Base-by-base conservation (phyloP, 306 rosid species). In the Trichosanthes truncata region DNA sequence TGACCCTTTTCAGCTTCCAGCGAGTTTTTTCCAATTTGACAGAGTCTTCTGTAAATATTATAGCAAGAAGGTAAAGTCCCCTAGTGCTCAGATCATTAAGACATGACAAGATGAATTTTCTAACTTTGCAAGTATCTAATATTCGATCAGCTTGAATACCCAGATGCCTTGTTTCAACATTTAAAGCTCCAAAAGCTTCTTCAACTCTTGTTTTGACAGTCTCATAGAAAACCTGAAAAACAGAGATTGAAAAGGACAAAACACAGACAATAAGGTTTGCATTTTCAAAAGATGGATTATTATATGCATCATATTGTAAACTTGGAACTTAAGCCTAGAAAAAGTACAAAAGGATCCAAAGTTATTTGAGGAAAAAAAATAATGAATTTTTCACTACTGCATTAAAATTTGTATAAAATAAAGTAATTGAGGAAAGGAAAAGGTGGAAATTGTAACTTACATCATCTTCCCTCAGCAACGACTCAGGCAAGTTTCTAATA, bases 401-500 rank as follows among this genome's bases (percentile, higher is more conserved):
- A 13, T 60, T 49, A 60, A 77, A 56, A 77, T 10, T 40, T 51
- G 41, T 14, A 41, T 5, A 14, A 38, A 36, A 25, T 31, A 9
- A 9, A 9, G 17, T 60, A 15, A 21, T 11, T 9, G 0, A 68
- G 0, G 45, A 7, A 12, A 23, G 25, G 7, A 51, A 63, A 46
- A 48, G 20, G 46, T 6, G 45, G 67, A 78, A 59, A 6, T 3
- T 69, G 35, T 21, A 56, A 80, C 93, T 85, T 81, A 94, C 98
- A 86, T 94, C 93, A 68, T 92, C 98, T 86, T 90, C 89, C 83
- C 97, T 84, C 40, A 90, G 78, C 75, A 94, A 29, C 23, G 96
- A 92, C 56, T 94, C 98, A 0, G 89, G 79, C 88, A 92, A 84
- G 38, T 79, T 78, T 66, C 88, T 87, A 78, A 3, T 25, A 59